Evolutionary conservation across 805 yeast species (phyloP).

Genomic region (Cyberlindnera mississippiensis): DNA sequence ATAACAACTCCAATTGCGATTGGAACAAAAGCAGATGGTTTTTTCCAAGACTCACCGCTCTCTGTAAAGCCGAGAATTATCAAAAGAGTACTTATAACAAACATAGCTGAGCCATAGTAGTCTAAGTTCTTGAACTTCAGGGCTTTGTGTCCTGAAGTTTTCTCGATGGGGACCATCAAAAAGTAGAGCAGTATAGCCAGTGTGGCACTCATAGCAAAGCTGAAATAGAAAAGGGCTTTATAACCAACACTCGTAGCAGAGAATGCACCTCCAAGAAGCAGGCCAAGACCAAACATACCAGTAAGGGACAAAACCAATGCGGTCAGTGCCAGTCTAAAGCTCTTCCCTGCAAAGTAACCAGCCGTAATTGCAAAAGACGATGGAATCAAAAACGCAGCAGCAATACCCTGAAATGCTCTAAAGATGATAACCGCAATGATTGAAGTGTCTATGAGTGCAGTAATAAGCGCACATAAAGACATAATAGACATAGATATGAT

Average conservation of each 20-base stretch:
- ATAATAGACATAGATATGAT: constrained; percentile 22
- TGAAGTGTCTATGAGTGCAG: constrained; percentile 33
- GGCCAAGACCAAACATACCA: constrained; percentile 35
- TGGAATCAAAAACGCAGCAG: constrained; percentile 40
- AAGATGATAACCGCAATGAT: constrained; percentile 36
- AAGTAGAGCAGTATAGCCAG: constrained; percentile 19
- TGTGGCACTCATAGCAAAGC: constrained; percentile 35
- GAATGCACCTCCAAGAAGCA: constrained; percentile 43
- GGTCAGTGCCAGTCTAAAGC: constrained; percentile 26
- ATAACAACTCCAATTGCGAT: constrained; percentile 35
- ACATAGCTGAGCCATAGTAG: constrained; percentile 29
- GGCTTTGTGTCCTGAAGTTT: constrained; percentile 21
- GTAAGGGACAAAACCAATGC: constrained; percentile 27
- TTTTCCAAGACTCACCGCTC: constrained; percentile 41
- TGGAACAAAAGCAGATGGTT: constrained; percentile 39
- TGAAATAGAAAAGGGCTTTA: constrained; percentile 35
- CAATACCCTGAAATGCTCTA: constrained; percentile 43
- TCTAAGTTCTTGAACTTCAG: constrained; percentile 30
- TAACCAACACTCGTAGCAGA: constrained; percentile 25
- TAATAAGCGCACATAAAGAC: constrained; percentile 30
- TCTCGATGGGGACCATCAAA: constrained; percentile 29
- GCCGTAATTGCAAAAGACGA: constrained; percentile 33
- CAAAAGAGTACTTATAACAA: constrained; percentile 35
- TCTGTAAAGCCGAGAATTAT: constrained; percentile 42
- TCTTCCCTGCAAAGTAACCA: constrained; percentile 26